Evolutionary conservation across 176 grass and related monocot genomes (phyloP).

Genomic region (Oropetium thomaeum): DNA sequence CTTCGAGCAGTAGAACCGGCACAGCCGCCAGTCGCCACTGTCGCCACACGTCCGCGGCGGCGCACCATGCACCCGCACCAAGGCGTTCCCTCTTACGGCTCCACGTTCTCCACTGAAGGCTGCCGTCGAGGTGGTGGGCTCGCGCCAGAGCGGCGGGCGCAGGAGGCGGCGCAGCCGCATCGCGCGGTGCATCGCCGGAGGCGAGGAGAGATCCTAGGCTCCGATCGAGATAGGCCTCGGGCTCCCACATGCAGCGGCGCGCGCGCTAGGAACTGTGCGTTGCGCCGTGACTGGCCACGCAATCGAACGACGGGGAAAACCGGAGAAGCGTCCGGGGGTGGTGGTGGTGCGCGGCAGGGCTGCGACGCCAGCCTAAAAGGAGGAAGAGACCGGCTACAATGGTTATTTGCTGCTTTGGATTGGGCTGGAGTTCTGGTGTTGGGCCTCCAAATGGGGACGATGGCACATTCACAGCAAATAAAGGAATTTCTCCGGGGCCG

Average conservation of each 20-base stretch:
- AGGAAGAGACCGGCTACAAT: no score
- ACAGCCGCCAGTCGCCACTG: not conserved
- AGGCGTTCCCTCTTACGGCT: not conserved
- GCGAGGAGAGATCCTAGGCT: not conserved
- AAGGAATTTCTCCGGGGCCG: no score
- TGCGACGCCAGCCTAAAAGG: not conserved
- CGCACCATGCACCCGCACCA: conserved; percentile 6
- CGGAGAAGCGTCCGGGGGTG: not conserved
- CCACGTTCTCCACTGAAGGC: not conserved
- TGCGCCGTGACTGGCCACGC: not conserved
- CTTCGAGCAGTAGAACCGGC: conserved; percentile 73
- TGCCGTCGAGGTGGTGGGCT: not conserved
- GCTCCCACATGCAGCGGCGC: not conserved
- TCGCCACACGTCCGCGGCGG: not conserved
- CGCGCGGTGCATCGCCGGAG: no score
- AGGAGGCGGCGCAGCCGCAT: not conserved
- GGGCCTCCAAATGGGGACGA: no score
- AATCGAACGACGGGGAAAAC: not conserved
- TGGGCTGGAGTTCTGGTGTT: no score
- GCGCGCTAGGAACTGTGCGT: not conserved
- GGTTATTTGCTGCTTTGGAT: no score
- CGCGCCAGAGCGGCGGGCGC: not conserved
- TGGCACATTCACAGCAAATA: no score
- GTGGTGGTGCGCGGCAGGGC: not conserved
- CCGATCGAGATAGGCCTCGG: not conserved